Evolutionary conservation across 768 basidiomycete genomes (phyloP), one percentile per base, ranked within the genome.

Genomic region (Kondoa malvinella): DNA sequence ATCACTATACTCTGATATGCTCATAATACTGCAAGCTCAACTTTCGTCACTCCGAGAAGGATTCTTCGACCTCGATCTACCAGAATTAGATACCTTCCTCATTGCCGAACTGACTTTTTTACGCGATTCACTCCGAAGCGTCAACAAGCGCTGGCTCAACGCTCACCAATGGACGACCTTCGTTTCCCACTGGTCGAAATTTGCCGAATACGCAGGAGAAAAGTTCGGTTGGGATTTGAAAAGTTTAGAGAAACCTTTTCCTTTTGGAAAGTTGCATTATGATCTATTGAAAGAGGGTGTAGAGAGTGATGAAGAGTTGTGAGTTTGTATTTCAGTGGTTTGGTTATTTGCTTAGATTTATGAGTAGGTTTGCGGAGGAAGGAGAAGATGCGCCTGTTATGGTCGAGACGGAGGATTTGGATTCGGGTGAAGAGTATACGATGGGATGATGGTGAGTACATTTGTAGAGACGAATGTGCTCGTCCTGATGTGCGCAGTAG

Each of bases 351-450:
- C n/a, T n/a, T n/a, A n/a, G n/a, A n/a, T n/a, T n/a, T n/a, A n/a
- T n/a, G n/a, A n/a, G n/a, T n/a, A n/a, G n/a, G n/a, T 77, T 79
- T 21, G 78, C 78, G 31, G 89, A 86, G 77, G 79, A 80, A 40
- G 76, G 76, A 0, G 74, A 75, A 56, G 73, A 75, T n/a, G 74
- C 74, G 14, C 74, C 74, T 26, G 72, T 71, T 15, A 68, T 75
- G 59, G 68, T 75, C 0, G 74, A 73, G 26, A 34, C 62, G 2
- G 61, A 63, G 4, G 29, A 59, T 14, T 59, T 25, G 4, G n/a
- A 32, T n/a, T n/a, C n/a, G n/a, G n/a, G n/a, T n/a, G n/a, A n/a
- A n/a, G n/a, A n/a, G n/a, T n/a, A n/a, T n/a, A n/a, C n/a, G n/a
- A n/a, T n/a, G n/a, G n/a, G n/a, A n/a, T n/a, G n/a, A n/a, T n/a